phyloP scores from a whole-genome alignment of 2,329 filamentous ascomycete species.

The Colletotrichum liriopes region DNA sequence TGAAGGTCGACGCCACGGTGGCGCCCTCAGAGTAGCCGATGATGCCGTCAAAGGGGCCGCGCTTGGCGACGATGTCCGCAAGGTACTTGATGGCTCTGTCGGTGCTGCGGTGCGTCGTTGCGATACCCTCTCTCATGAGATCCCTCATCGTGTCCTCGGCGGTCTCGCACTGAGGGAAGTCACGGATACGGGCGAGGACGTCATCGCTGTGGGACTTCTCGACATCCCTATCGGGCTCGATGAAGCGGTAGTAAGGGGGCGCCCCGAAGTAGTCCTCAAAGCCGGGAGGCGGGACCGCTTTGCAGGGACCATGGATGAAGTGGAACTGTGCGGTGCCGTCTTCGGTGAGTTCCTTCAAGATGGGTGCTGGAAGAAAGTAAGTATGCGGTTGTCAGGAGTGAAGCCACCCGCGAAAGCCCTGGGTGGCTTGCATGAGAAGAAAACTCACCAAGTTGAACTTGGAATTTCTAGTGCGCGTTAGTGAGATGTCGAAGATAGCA shows the following conservation, averaged over 20 bases:
- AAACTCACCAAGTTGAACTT: constrained; percentile 65
- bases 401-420: constrained; percentile 21
- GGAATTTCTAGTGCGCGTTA: constrained; percentile 63
- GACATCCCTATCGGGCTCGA: constrained; percentile 64
- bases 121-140: constrained; percentile 60
- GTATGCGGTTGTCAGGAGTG: constrained; percentile 27
- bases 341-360: constrained; percentile 63
- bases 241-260: constrained; percentile 70
- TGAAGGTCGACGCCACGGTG: constrained; percentile 66
- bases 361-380: constrained; percentile 57
- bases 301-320: constrained; percentile 67
- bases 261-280: constrained; percentile 72
- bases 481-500: constrained; percentile 36
- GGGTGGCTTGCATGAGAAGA: constrained; percentile 20
- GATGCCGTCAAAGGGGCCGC: constrained; percentile 66
- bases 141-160: constrained; percentile 71
- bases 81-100: constrained; percentile 59
- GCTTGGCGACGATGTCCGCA: constrained; percentile 61
- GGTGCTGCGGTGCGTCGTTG: constrained; percentile 57
- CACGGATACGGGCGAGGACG: constrained; percentile 66
- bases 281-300: constrained; percentile 65
- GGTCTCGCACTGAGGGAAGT: constrained; percentile 67
- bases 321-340: constrained; percentile 64
- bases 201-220: constrained; percentile 61
- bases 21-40: constrained; percentile 75